phyloP scores from a whole-genome alignment of 345 rosid genomes.

The Populus euphratica region DNA sequence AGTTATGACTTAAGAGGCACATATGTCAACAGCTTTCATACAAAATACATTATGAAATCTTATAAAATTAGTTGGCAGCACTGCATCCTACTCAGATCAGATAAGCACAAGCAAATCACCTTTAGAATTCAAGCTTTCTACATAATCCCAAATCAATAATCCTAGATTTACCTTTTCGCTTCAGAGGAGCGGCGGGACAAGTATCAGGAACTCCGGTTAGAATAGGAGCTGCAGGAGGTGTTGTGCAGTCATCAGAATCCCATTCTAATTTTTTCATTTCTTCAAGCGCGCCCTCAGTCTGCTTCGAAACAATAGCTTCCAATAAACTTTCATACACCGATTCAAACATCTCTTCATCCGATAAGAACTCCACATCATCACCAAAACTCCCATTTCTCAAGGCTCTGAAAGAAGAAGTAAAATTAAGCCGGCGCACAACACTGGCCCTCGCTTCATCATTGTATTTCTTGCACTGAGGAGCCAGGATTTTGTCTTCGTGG shows the following conservation, averaged over 20 bases:
- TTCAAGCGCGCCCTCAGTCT: constrained; percentile 33
- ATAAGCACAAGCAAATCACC: constrained; percentile 1
- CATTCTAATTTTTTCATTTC: constrained; percentile 23
- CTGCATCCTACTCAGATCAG: constrained; percentile 1
- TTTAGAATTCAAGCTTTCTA: constrained; percentile 59
- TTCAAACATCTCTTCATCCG: constrained; percentile 53
- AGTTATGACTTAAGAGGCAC: constrained; percentile 8
- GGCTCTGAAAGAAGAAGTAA: constrained; percentile 22
- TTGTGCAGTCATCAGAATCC: constrained; percentile 36
- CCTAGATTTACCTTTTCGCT: constrained; percentile 37
- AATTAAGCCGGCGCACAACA: constrained; percentile 40
- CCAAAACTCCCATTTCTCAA: constrained; percentile 2
- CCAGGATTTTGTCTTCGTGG: constrained; percentile 34
- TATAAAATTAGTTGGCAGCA: constrained; percentile 15
- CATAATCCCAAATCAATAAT: constrained; percentile 40
- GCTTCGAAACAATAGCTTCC: constrained; percentile 43
- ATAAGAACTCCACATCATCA: constrained; percentile 18
- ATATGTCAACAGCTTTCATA: constrained; percentile 10
- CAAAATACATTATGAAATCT: constrained; percentile 2
- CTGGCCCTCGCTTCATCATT: constrained; percentile 30
- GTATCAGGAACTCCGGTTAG: constrained; percentile 42
- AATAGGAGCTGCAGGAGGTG: constrained; percentile 39
- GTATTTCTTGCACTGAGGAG: constrained; percentile 41
- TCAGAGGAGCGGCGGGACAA: constrained; percentile 62
- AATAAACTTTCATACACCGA: constrained; percentile 48